A percentile compares a stretch with the other conserved stretches of the same genome.
These are phyloP conservation scores for Solanum bulbocastanum DNA, from an alignment of 257 asterid species.

Conservation along the genomic window DNA sequence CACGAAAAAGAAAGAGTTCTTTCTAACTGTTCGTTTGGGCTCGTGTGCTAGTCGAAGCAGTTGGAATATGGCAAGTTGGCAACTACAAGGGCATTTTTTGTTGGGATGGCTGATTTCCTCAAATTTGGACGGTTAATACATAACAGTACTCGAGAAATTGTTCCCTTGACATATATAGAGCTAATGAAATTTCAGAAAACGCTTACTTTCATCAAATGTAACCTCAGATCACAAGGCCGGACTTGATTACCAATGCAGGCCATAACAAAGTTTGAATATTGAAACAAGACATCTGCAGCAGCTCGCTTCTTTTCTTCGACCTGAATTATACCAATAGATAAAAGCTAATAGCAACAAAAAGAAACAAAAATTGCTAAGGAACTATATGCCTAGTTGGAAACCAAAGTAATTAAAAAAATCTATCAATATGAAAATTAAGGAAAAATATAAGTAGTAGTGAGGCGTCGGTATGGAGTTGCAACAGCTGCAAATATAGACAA, in stretches of 20 bases:
- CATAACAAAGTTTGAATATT: slow-evolving; percentile 71
- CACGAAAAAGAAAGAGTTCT: background rate
- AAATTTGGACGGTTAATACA: background rate
- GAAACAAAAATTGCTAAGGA: background rate
- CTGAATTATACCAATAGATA: slow-evolving; percentile 15
- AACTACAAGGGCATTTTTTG: background rate
- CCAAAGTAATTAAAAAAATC: background rate
- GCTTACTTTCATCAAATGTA: slow-evolving; percentile 88
- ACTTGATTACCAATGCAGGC: slow-evolving; percentile 72
- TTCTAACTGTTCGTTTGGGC: background rate
- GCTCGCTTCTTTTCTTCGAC: slow-evolving; percentile 79
- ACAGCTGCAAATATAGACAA: background rate
- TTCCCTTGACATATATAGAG: background rate
- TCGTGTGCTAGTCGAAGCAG: background rate
- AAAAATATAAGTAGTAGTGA: background rate
- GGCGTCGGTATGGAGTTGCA: background rate
- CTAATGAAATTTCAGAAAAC: background rate
- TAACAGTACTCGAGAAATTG: background rate
- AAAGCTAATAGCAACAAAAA: background rate
- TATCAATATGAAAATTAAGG: background rate
- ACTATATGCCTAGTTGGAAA: background rate
- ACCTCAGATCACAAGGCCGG: slow-evolving; percentile 81
- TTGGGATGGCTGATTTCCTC: background rate
- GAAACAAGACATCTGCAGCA: slow-evolving; percentile 81
- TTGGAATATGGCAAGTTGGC: background rate